Percentiles rank a stretch among this genome's conserved stretches.
phyloP scores from a whole-genome alignment of 179 eudicot genomes.

The Beta macrorhiza region DNA sequence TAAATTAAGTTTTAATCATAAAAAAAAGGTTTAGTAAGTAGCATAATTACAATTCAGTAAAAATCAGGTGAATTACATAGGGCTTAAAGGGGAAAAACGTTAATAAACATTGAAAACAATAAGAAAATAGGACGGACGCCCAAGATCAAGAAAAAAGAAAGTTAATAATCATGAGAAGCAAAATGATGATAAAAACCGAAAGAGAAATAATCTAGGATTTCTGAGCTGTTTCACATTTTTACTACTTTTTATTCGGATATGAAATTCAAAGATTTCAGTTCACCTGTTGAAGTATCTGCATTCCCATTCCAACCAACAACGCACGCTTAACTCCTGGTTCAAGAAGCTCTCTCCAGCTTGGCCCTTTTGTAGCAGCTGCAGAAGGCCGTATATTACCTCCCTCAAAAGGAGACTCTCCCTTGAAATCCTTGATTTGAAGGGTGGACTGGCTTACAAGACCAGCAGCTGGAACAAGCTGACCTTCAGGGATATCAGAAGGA shows the following conservation, averaged over 20 bases:
- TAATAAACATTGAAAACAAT: neutral
- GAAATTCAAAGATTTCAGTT: neutral
- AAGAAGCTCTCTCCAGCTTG: constrained; percentile 44
- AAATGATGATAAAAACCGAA: neutral
- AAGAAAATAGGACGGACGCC: neutral
- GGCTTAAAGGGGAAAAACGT: neutral
- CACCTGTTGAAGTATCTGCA: constrained; percentile 54
- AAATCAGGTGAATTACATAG: too few species aligned
- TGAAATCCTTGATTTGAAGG: constrained; percentile 29
- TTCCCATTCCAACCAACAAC: constrained; percentile 44
- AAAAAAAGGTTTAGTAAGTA: too few species aligned
- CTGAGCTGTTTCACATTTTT: neutral
- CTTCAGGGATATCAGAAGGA: constrained; percentile 33
- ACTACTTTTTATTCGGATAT: too few species aligned
- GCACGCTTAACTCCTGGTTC: constrained; percentile 55
- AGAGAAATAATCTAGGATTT: neutral
- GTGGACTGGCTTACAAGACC: constrained; percentile 47
- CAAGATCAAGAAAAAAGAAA: neutral
- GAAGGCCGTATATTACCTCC: constrained; percentile 32
- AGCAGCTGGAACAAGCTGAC: constrained; percentile 43
- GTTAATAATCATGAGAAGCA: neutral
- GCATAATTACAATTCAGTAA: too few species aligned
- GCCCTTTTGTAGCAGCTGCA: constrained; percentile 37
- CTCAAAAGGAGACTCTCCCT: constrained; percentile 30
- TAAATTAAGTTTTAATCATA: too few species aligned